phyloP scores from a whole-genome alignment of 225 moss, liverwort and hornwort species.

The Antitrichia curtipendula region DNA sequence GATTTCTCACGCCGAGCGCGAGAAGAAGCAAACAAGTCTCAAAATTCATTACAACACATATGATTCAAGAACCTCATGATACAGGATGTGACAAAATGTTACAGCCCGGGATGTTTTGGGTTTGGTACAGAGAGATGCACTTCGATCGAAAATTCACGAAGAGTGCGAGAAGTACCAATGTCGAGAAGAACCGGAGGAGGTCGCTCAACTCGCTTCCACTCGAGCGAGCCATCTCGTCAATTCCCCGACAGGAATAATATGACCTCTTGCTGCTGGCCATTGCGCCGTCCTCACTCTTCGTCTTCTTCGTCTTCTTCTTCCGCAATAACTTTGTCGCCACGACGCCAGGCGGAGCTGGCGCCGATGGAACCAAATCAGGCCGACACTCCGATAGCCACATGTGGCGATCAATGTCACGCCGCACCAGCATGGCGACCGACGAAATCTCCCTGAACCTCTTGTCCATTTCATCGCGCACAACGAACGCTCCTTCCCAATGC shows the following conservation, averaged over 20 bases:
- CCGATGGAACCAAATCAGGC: conserved; percentile 13
- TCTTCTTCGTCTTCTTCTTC: neutral
- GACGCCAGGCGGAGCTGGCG: neutral
- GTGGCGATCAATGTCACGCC: conserved; percentile 26
- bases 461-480: conserved; percentile 1
- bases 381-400: conserved; percentile 17
- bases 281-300: neutral
- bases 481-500: conserved; percentile 3
- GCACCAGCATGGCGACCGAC: conserved; percentile 18
- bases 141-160: neutral
- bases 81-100: neutral
- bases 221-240: conserved; percentile 1
- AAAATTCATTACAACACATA: neutral
- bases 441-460: conserved; percentile 11
- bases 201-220: conserved; percentile 5
- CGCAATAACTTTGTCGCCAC: neutral
- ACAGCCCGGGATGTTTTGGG: neutral
- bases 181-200: conserved; percentile 13
- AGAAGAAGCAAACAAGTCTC: neutral
- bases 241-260: neutral
- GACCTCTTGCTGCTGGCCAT: neutral
- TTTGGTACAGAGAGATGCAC: neutral
- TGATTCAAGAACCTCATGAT: neutral
- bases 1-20: neutral
- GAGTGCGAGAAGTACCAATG: conserved; percentile 10